A percentile compares a stretch with the other conserved stretches of the same genome.
phyloP scores from a whole-genome alignment of 805 yeast genomes.

The Starmera dryadoides region DNA sequence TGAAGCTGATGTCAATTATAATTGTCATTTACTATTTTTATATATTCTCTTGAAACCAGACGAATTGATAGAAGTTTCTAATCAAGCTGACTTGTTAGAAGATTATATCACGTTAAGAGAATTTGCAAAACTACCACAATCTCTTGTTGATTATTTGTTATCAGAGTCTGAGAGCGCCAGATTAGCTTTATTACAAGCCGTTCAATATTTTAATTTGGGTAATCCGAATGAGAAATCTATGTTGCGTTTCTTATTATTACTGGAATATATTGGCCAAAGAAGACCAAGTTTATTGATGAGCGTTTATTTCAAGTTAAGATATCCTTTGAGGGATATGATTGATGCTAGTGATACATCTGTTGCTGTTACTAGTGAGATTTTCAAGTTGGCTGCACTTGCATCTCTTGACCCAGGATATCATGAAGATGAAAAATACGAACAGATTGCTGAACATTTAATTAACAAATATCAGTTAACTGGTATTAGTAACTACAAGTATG shows the following conservation, averaged over 20 bases:
- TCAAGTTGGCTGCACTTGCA: slow-evolving; percentile 25
- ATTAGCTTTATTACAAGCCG: slow-evolving; percentile 27
- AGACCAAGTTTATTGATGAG: slow-evolving; percentile 26
- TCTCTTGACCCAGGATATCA: slow-evolving; percentile 17
- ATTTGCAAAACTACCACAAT: slow-evolving; percentile 29
- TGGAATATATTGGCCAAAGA: slow-evolving; percentile 23
- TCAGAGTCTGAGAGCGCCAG: slow-evolving; percentile 23
- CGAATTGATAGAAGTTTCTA: slow-evolving; percentile 26
- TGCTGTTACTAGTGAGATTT: slow-evolving; percentile 22
- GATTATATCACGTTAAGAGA: slow-evolving; percentile 25
- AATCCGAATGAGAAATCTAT: slow-evolving; percentile 28
- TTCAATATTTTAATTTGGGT: slow-evolving; percentile 23
- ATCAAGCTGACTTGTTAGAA: slow-evolving; percentile 27
- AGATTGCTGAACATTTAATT: slow-evolving; percentile 4
- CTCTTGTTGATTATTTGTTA: slow-evolving; percentile 24
- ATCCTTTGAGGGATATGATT: slow-evolving; percentile 21
- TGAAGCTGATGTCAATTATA: slow-evolving; percentile 4
- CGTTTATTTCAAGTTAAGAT: slow-evolving; percentile 22
- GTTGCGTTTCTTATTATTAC: slow-evolving; percentile 24
- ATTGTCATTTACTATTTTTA: slow-evolving; percentile 25
- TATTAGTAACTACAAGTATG: slow-evolving; percentile 6
- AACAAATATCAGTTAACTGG: slow-evolving; percentile 6
- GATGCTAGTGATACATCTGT: slow-evolving; percentile 7
- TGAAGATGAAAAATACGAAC: slow-evolving; percentile 2
- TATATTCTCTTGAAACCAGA: slow-evolving; percentile 29